These are phyloP conservation scores for Medicago ruthenica DNA, from an alignment of 306 rosid genomes.

Conservation along the genomic window DNA sequence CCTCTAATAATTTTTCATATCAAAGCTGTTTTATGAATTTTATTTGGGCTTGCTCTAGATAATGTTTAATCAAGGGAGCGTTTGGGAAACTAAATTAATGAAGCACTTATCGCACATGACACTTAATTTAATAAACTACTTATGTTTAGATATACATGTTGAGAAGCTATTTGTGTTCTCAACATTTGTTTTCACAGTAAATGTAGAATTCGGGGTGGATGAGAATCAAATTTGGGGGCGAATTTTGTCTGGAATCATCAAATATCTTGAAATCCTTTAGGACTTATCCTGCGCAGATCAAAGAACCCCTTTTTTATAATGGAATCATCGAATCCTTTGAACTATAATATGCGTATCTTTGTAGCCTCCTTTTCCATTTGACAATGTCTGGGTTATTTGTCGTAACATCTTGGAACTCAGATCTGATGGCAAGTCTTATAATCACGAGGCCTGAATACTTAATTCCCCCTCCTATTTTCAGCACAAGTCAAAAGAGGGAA, in stretches of 20 bases:
- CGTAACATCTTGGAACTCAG: constrained; percentile 5
- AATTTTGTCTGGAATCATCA: background rate
- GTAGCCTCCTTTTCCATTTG: constrained; percentile 1
- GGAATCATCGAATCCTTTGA: constrained; percentile 12
- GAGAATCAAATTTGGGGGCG: background rate
- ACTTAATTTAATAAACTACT: background rate
- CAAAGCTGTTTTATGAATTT: background rate
- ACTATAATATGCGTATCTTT: constrained; percentile 16
- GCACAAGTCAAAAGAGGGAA: background rate
- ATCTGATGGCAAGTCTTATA: constrained; percentile 23
- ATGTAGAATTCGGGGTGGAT: background rate
- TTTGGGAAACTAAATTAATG: background rate
- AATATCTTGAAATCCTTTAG: constrained; percentile 20
- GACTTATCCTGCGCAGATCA: background rate
- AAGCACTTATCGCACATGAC: background rate
- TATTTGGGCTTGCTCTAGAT: constrained; percentile 20
- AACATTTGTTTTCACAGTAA: background rate
- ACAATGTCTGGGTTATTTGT: constrained; percentile 17
- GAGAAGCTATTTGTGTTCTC: background rate
- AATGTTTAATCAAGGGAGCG: background rate
- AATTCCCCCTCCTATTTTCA: constrained; percentile 7
- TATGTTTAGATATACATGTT: background rate
- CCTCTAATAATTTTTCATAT: background rate
- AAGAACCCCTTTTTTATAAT: constrained; percentile 8
- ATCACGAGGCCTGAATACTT: background rate